A percentile compares a stretch with the other conserved stretches of the same genome.
Evolutionary conservation across 2,329 filamentous ascomycete genomes (phyloP).

Genomic region (Phialophora macrospora): DNA sequence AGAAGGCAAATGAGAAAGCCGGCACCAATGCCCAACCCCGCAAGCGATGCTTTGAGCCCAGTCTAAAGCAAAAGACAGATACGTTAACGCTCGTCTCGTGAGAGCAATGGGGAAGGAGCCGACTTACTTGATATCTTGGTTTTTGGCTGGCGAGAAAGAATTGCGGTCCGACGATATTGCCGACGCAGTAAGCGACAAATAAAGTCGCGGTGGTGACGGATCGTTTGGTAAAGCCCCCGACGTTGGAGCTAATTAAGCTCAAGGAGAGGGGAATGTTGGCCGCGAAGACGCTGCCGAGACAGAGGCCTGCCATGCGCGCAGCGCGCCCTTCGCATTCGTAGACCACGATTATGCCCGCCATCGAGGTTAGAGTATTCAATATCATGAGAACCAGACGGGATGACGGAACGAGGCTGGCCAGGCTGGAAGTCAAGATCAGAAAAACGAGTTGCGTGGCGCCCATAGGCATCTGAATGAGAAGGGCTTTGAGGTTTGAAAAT

Average conservation of each 20-base stretch:
- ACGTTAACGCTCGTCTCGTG: slow-evolving; percentile 42
- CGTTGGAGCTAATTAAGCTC: slow-evolving; percentile 58
- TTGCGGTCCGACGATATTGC: slow-evolving; percentile 61
- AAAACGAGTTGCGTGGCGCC: slow-evolving; percentile 45
- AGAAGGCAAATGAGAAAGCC: slow-evolving; percentile 43
- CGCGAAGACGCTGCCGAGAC: slow-evolving; percentile 44
- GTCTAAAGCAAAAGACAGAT: slow-evolving; percentile 37
- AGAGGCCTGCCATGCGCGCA: slow-evolving; percentile 43
- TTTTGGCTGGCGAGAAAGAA: slow-evolving; percentile 57
- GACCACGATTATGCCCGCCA: slow-evolving; percentile 45
- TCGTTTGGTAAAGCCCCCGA: slow-evolving; percentile 62
- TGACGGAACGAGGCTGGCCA: slow-evolving; percentile 41
- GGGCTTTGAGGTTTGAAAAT: slow-evolving; percentile 44
- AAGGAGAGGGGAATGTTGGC: slow-evolving; percentile 46
- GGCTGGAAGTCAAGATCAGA: slow-evolving; percentile 41
- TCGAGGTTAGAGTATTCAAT: slow-evolving; percentile 40
- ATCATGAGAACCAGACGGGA: slow-evolving; percentile 46
- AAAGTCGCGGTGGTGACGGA: slow-evolving; percentile 57
- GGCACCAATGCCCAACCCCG: slow-evolving; percentile 41
- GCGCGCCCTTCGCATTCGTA: slow-evolving; percentile 42
- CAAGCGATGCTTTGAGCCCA: slow-evolving; percentile 44
- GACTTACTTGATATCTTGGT: slow-evolving; percentile 51
- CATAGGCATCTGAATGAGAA: slow-evolving; percentile 46
- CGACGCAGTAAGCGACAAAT: slow-evolving; percentile 61
- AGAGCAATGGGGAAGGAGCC: background rate